Evolutionary conservation across 169 alveolate genomes (phyloP).

Genomic region (Eimeria tenella): DNA sequence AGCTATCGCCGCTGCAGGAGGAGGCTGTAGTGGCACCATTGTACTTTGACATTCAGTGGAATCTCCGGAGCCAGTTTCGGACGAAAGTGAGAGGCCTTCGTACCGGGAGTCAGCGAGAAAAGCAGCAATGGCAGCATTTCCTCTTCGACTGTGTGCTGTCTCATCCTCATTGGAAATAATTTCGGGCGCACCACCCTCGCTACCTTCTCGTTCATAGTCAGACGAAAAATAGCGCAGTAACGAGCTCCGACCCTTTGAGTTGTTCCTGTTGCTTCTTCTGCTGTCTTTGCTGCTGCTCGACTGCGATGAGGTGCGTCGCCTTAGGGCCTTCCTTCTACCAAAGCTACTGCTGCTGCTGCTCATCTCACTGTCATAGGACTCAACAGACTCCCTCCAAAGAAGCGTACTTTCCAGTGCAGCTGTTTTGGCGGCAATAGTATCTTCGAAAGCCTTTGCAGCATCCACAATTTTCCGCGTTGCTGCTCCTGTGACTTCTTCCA

Average conservation of each 20-base stretch:
- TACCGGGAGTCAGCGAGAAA: no score
- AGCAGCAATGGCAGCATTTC: background rate
- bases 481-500: constrained; percentile 32
- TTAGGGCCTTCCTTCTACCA: background rate
- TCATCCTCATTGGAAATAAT: background rate
- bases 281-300: constrained; percentile 35
- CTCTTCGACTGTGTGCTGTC: background rate
- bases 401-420: constrained; percentile 42
- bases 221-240: constrained; percentile 31
- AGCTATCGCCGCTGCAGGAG: background rate
- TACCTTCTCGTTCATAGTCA: constrained; percentile 57
- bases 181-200: constrained; percentile 61
- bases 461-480: constrained; percentile 19
- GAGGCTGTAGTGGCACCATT: background rate
- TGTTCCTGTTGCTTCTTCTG: background rate
- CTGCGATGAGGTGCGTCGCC: constrained; percentile 33
- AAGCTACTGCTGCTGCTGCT: constrained; percentile 33
- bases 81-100: no score
- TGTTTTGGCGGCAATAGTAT: constrained; percentile 36
- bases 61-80: background rate
- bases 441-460: constrained; percentile 22
- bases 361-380: constrained; percentile 26
- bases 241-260: constrained; percentile 28
- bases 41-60: background rate
- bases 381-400: constrained; percentile 8